These are phyloP conservation scores for Allomyces macrogynus DNA, from an alignment of 192 early-diverging fungal genomes.

Conservation along the genomic window DNA sequence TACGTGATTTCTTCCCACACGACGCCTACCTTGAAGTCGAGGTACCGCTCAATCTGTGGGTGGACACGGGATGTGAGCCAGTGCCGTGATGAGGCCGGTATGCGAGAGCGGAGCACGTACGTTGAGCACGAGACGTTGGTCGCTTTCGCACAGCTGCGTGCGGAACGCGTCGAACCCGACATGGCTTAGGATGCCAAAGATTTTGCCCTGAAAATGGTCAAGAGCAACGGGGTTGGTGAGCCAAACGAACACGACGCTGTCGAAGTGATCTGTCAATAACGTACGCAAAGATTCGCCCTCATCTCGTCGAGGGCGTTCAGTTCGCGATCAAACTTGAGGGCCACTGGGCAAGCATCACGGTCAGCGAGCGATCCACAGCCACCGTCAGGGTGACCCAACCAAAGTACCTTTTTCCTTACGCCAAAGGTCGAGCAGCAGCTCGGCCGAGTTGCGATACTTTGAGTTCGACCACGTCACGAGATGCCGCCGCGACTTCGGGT, in stretches of 20 bases:
- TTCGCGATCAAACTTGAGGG: background rate
- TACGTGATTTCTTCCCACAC: conserved; percentile 27
- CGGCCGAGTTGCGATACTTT: background rate
- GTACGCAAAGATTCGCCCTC: background rate
- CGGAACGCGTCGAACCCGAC: background rate
- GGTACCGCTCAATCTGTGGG: conserved; percentile 18
- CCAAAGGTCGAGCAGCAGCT: conserved; percentile 1
- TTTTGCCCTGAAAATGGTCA: background rate
- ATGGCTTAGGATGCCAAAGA: too few relatives aligned
- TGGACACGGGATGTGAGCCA: background rate
- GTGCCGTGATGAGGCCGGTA: too few relatives aligned
- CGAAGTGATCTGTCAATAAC: background rate
- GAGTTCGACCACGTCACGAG: background rate
- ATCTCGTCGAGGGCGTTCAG: background rate
- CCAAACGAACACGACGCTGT: too few relatives aligned
- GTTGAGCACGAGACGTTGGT: too few relatives aligned
- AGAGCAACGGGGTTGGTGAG: too few relatives aligned
- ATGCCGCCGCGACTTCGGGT: conserved; percentile 1
- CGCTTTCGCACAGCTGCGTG: too few relatives aligned
- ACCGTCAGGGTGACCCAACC: too few relatives aligned
- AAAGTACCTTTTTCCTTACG: background rate
- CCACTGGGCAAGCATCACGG: background rate
- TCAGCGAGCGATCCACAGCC: too few relatives aligned
- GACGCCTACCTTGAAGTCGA: conserved; percentile 32
- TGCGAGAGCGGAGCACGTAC: too few relatives aligned